Conservation (phyloP, 2,329 filamentous ascomycete species). For the Cercospora zeina region DNA sequence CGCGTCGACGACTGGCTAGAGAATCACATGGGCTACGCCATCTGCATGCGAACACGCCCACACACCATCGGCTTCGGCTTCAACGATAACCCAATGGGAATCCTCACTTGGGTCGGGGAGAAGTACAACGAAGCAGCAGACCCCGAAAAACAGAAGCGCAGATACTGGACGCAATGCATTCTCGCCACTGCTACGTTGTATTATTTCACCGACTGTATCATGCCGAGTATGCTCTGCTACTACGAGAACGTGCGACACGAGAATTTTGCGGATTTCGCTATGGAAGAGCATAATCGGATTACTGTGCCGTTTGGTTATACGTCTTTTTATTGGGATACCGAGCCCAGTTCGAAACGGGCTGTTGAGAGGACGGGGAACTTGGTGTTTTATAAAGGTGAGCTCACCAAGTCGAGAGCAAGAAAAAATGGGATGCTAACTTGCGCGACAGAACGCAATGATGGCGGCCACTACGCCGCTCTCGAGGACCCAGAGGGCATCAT, state of each 20-base stretch:
- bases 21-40: constrained; percentile 46
- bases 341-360: constrained; percentile 40
- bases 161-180: constrained; percentile 40
- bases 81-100: constrained; percentile 48
- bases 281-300: constrained; percentile 42
- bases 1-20: constrained; percentile 43
- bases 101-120: constrained; percentile 49
- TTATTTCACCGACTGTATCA: constrained; percentile 44
- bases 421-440: background rate
- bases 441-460: constrained; percentile 28
- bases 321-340: constrained; percentile 42
- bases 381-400: constrained; percentile 40
- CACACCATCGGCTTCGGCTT: constrained; percentile 48
- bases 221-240: constrained; percentile 44
- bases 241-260: constrained; percentile 46
- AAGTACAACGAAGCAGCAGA: constrained; percentile 46
- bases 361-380: constrained; percentile 43
- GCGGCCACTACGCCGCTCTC: constrained; percentile 36
- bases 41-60: constrained; percentile 42
- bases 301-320: constrained; percentile 43
- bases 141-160: constrained; percentile 40
- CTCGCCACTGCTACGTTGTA: constrained; percentile 41
- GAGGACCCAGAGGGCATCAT: constrained; percentile 37
- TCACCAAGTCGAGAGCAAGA: background rate
- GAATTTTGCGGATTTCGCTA: constrained; percentile 43